These are phyloP conservation scores for Delitschia confertaspora DNA, from an alignment of 495 filamentous ascomycete genomes.

Conservation along the genomic window DNA sequence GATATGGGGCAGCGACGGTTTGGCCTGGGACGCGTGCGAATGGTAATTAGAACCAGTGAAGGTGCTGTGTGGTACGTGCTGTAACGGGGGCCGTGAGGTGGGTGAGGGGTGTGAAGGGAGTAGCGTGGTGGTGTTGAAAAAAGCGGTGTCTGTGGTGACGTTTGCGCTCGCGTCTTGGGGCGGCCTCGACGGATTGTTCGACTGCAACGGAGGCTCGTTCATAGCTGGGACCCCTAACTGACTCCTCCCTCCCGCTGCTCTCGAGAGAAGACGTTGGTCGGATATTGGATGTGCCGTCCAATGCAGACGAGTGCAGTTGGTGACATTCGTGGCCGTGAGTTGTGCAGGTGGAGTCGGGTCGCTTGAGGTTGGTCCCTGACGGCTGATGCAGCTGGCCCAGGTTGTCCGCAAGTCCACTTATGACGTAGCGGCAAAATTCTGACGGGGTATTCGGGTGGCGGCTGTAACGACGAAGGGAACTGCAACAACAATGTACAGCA, in stretches of 20 bases:
- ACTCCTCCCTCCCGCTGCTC: constrained; percentile 14
- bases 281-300: constrained; percentile 3
- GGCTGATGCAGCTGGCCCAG: too few relatives aligned
- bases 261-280: constrained; percentile 3
- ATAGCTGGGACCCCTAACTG: constrained; percentile 18
- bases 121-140: neutral
- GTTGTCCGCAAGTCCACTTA: too few relatives aligned
- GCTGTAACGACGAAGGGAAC: too few relatives aligned
- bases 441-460: too few relatives aligned
- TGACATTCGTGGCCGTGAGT: constrained; percentile 6
- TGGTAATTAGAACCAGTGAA: neutral
- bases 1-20: neutral
- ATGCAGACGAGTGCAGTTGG: constrained; percentile 1
- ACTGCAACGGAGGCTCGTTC: constrained; percentile 16
- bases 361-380: too few relatives aligned
- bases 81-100: constrained; percentile 5
- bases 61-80: constrained; percentile 4
- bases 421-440: too few relatives aligned
- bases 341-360: too few relatives aligned
- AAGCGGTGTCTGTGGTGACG: constrained; percentile 5
- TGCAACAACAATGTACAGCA: too few relatives aligned
- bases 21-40: neutral
- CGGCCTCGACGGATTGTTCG: constrained; percentile 18
- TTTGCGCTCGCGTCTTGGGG: neutral
- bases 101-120: neutral